Percentiles rank a stretch among this genome's conserved stretches.
These are phyloP conservation scores for Fusarium sp. DNA, from an alignment of 2,329 filamentous ascomycete species.

Conservation along the genomic window DNA sequence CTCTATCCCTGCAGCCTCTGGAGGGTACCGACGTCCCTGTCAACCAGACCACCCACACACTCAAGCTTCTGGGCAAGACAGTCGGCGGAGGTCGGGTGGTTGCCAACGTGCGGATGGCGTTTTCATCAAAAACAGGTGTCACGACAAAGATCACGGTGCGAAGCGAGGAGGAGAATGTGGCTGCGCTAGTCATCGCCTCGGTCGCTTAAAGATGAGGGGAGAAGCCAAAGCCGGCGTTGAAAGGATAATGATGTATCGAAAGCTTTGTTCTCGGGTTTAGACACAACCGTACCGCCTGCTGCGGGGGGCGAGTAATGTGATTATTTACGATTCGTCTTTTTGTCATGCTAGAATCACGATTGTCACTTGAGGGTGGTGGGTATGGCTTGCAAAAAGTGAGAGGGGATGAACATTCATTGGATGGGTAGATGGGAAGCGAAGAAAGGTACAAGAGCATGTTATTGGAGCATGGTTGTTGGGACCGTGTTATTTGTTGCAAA, in stretches of 20 bases:
- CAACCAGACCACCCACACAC: constrained; percentile 89
- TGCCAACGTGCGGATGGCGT: constrained; percentile 91
- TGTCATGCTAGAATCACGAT: constrained; percentile 23
- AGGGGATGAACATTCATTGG: constrained; percentile 14
- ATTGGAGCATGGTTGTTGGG: constrained; percentile 36
- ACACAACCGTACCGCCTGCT: constrained; percentile 37
- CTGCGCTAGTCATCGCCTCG: constrained; percentile 84
- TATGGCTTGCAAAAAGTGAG: constrained; percentile 20
- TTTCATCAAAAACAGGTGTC: constrained; percentile 89
- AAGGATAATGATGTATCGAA: constrained; percentile 54
- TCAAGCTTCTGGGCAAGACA: constrained; percentile 97
- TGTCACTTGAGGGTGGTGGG: constrained; percentile 10
- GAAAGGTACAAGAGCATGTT: constrained; percentile 42
- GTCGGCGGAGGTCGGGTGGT: constrained; percentile 91
- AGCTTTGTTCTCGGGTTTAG: constrained; percentile 49
- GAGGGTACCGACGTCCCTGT: constrained; percentile 94
- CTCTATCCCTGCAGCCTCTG: constrained; percentile 90
- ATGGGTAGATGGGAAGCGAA: constrained; percentile 36
- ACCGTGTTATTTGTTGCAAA: constrained; percentile 35
- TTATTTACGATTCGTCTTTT: constrained; percentile 42
- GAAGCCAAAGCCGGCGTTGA: constrained; percentile 53
- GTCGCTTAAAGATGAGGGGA: constrained; percentile 72
- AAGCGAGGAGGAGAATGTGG: constrained; percentile 93
- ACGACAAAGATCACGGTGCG: constrained; percentile 95
- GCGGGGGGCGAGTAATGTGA: constrained; percentile 43